Base-by-base conservation (phyloP, 768 basidiomycete genomes). In the Lactifluus hygrophoroides region DNA sequence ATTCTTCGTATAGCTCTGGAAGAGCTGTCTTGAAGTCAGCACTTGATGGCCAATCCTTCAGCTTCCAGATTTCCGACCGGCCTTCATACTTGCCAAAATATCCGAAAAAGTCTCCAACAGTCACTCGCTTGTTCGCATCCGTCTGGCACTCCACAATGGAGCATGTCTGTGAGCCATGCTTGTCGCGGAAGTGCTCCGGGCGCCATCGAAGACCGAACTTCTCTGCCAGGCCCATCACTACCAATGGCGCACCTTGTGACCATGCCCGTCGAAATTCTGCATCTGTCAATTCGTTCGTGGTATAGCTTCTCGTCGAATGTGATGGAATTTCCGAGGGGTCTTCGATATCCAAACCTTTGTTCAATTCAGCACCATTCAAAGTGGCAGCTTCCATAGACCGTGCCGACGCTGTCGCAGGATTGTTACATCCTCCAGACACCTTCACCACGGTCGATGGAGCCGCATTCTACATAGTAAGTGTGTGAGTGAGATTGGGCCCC, bases 31-130 rank as follows among this genome's bases (percentile, higher is more conserved):
- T 85, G 74, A 98, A 95, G 62, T 95, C 93, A 2, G 82, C 79
- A 9, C 86, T 85, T 0, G 90, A 82, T 3, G 94, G 94, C 94
- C 94, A 98, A 72, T 98, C 94, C 81, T 91, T 92, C 60, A 94
- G 70, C 71, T 92, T 93, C 82, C 83, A 77, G 54, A 80, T 84
- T 30, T 80, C 77, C 21, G 66, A 73, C 51, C 82, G 74, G 6
- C 70, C 80, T 61, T 77, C 77, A 54, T 85, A 85, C 50, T 79
- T 74, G 56, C 90, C 90, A 69, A 95, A 96, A 71, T 71, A 69
- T 11, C 73, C 72, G 67, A 97, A 96, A 72, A 96, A 98, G 54
- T 87, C 80, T 6, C 75, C 78, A 5, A 98, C 84, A 0, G 80
- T 86, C 6, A 82, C 77, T 9, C 77, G 73, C 62, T 77, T 79